These are phyloP conservation scores for Phytopythium mirpurense DNA, from an alignment of 352 stramenopile species.

Conservation along the genomic window DNA sequence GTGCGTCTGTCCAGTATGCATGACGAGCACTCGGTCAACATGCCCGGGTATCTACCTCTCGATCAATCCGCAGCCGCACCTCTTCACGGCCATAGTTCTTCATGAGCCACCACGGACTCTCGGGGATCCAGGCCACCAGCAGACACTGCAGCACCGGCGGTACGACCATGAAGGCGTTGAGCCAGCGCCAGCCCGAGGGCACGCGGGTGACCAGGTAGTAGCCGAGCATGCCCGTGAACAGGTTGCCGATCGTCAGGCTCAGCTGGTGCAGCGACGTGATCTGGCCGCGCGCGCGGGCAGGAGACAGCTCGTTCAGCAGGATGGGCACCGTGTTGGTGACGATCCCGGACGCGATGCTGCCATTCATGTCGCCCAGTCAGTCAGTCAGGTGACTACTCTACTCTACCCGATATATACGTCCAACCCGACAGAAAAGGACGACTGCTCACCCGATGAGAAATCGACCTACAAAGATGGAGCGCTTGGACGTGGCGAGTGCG, in stretches of 20 bases:
- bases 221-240: slow-evolving; percentile 68
- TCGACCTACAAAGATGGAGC: slow-evolving; percentile 48
- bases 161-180: slow-evolving; percentile 69
- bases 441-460: slow-evolving; percentile 43
- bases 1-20: slow-evolving; percentile 12
- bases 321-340: slow-evolving; percentile 83
- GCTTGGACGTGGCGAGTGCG: slow-evolving; percentile 53
- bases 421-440: no score
- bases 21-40: no score
- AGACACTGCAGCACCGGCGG: slow-evolving; percentile 59
- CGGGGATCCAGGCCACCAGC: slow-evolving; percentile 54
- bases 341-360: slow-evolving; percentile 58
- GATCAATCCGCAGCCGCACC: slow-evolving; percentile 5
- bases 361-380: no score
- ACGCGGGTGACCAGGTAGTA: slow-evolving; percentile 76
- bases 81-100: slow-evolving; percentile 52
- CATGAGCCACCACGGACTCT: slow-evolving; percentile 89
- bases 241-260: slow-evolving; percentile 84
- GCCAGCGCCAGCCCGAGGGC: slow-evolving; percentile 77
- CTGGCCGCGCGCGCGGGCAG: slow-evolving; percentile 43
- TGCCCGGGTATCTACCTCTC: no score
- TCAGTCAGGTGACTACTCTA: no score
- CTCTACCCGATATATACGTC: no score
- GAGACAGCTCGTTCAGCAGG: slow-evolving; percentile 80
- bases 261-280: slow-evolving; percentile 89